phyloP scores from a whole-genome alignment of 2,329 filamentous ascomycete species.

The Aspergillus niger region DNA sequence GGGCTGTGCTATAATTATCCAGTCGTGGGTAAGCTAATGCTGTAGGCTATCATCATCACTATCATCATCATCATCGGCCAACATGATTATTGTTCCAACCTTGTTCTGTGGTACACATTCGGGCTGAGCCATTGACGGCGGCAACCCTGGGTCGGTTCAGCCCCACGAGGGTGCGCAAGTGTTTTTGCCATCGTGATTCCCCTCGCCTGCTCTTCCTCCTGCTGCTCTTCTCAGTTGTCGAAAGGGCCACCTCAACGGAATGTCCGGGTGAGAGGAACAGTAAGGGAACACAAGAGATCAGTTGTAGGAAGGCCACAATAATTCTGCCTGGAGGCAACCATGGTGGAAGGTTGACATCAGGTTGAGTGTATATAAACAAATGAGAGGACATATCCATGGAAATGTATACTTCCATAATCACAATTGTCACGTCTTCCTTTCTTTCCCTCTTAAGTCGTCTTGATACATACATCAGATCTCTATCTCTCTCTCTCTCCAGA shows the following conservation, averaged over 20 bases:
- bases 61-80: neutral
- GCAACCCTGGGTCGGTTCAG: constrained; percentile 21
- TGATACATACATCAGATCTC: neutral
- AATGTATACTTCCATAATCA: neutral
- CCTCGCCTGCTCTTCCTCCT: neutral
- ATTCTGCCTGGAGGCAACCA: constrained; percentile 22
- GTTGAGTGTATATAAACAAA: neutral
- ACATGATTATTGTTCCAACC: constrained; percentile 7
- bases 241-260: constrained; percentile 13
- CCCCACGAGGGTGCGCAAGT: constrained; percentile 29
- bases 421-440: neutral
- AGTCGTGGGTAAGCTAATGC: neutral
- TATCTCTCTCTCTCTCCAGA: neutral
- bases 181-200: constrained; percentile 20
- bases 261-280: neutral
- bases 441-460: too few species aligned
- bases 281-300: neutral
- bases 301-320: constrained; percentile 9
- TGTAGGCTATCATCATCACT: constrained; percentile 3
- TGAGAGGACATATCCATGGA: neutral
- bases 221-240: neutral
- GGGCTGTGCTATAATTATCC: constrained; percentile 4
- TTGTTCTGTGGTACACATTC: constrained; percentile 19
- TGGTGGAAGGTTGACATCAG: neutral
- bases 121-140: constrained; percentile 21